Conservation (phyloP, 2,329 filamentous ascomycete species). For the Colletotrichum scovillei region DNA sequence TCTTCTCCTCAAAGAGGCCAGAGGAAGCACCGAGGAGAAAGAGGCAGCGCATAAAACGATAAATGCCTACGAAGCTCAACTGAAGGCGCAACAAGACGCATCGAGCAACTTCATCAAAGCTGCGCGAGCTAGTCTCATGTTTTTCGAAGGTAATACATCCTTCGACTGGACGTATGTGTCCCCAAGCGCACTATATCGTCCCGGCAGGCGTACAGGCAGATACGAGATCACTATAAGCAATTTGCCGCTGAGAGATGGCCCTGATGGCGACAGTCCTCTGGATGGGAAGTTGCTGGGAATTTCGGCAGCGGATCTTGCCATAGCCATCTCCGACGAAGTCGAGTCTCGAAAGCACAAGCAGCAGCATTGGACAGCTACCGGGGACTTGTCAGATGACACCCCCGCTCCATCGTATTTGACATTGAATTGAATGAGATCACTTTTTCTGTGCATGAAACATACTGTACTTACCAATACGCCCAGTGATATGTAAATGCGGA, state of each 20-base stretch:
- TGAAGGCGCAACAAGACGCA: slow-evolving; percentile 1
- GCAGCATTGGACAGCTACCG: neutral
- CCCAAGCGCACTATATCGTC: neutral
- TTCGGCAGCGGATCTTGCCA: neutral
- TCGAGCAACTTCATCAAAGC: slow-evolving; percentile 1
- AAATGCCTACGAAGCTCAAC: neutral
- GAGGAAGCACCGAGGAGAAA: too few species aligned
- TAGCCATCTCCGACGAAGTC: neutral
- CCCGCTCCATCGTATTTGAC: too few species aligned
- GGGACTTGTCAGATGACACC: too few species aligned
- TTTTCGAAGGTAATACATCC: slow-evolving; percentile 1
- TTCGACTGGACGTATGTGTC: slow-evolving; percentile 8
- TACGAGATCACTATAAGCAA: too few species aligned
- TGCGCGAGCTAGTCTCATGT: neutral
- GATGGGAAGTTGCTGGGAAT: neutral
- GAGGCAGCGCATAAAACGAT: neutral
- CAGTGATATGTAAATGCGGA: too few species aligned
- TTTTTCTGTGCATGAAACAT: too few species aligned
- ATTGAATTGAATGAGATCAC: too few species aligned
- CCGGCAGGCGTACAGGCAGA: neutral
- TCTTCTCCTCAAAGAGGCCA: too few species aligned
- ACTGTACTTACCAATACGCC: too few species aligned
- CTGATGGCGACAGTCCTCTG: neutral
- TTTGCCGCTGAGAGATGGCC: neutral
- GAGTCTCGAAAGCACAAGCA: neutral